Evolutionary conservation across 2,329 filamentous ascomycete species (phyloP), one percentile per base, ranked within the genome.

Genomic region (Verticillium dahliae): DNA sequence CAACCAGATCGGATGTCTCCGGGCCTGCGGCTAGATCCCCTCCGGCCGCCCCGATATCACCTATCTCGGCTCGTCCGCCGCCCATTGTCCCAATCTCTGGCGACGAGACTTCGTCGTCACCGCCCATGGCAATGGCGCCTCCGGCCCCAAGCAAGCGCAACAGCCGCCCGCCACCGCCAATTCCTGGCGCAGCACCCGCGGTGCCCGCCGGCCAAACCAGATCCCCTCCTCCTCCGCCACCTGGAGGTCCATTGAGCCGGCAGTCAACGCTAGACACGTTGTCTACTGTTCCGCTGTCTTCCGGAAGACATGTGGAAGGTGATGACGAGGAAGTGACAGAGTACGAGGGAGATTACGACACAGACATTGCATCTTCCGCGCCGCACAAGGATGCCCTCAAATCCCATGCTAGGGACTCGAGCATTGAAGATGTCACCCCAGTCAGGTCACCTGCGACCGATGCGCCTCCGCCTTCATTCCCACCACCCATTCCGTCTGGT

Each of bases 271-370:
- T 78, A 57, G 85, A 89, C 66, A 80, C 79, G 60, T 78, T 78
- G 57, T 68, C 72, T 1, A 67, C 76, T 11, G 76, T 79, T 13
- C 76, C 82, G 15, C 75, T 76, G 60, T 70, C 68, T 31, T 67
- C 75, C 60, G 70, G 81, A 64, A 75, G 75, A 11, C 67, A 56
- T 13, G 27, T 22, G 27, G 82, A 77, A 31, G 88, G 90, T 37
- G 88, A 89, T 14, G 89, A 90, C 62, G 91, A 90, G 62, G 92
- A 96, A 69, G 84, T 92, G 38, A 96, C 92, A 0, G 94, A 97
- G 71, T 98, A 98, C 70, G 95, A 99, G 72, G 95, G 94, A 6
- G 95, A 98, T 71, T 98, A 98, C 72, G 95, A 98, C 69, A 98
- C 95, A 6, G 95, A 98, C 72, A 98, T 98, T 71, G 93, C 90